Conservation (phyloP, 768 basidiomycete genomes). For the Lentinus brumalis region DNA sequence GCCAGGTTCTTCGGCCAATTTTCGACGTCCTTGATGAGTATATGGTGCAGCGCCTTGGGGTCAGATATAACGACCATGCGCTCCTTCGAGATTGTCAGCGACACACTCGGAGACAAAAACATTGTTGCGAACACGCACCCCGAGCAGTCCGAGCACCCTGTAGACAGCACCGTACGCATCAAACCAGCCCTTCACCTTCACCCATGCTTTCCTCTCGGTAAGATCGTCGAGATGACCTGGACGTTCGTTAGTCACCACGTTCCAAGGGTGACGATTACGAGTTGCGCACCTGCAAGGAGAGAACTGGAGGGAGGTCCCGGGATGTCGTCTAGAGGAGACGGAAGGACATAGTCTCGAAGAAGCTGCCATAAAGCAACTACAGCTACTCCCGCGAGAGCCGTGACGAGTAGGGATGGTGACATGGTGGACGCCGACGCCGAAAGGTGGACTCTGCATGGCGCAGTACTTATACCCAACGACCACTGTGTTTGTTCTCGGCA, state of each 20-base stretch:
- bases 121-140: constrained; percentile 35
- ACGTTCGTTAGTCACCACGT: not conserved
- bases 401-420: too few relatives aligned
- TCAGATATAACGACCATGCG: constrained; percentile 48
- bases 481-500: too few relatives aligned
- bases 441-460: too few relatives aligned
- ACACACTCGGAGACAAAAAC: too few relatives aligned
- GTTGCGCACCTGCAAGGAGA: too few relatives aligned
- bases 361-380: not conserved
- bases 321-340: constrained; percentile 5
- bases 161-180: not conserved
- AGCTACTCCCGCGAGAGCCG: too few relatives aligned
- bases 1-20: constrained; percentile 28
- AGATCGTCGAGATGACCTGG: not conserved
- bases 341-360: not conserved
- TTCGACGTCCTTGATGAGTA: constrained; percentile 51
- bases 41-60: constrained; percentile 48
- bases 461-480: too few relatives aligned
- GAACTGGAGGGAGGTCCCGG: not conserved
- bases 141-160: constrained; percentile 36
- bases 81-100: too few relatives aligned
- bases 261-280: not conserved
- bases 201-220: too few relatives aligned
- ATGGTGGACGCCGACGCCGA: too few relatives aligned
- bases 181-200: too few relatives aligned